Evolutionary conservation across 2,329 filamentous ascomycete species (phyloP), one percentile per base, ranked within the genome.

Genomic region (Eutypa lata): DNA sequence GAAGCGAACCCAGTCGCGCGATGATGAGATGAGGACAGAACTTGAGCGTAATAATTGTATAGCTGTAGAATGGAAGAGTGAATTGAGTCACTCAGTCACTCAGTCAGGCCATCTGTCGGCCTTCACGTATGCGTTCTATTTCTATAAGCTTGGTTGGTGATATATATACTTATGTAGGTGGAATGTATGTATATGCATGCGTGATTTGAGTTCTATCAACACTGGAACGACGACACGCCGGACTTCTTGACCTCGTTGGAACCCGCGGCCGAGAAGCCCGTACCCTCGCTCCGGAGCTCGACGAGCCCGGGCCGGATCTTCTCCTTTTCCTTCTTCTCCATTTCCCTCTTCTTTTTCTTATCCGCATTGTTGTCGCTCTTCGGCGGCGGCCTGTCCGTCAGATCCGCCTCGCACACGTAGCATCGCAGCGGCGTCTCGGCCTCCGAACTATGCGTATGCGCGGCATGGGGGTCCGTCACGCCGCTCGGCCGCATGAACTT

Each of bases 221-320:
- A 93, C 67, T 95, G 90, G 69, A 96, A 96, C n/a, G 0, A 87
- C 87, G n/a, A n/a, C 18, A 95, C 84, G 0, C 89, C 88, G 3
- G 81, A 74, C 68, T 87, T 94, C 71, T 89, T 88, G 16, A 95
- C 91, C 62, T 89, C 56, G 65, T 88, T 96, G 49, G 83, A 82
- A 2, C 94, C 93, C n/a, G 88, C 87, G 4, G 90, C 89, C 4
- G 93, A 92, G 71, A 96, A 97, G 0, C 93, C 93, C 0, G 93
- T 97, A 0, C 93, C 93, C 62, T 97, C 93, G 35, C 87, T 90
- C 60, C 83, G 86, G 47, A 97, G 81, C 65, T 89, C 84, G 3
- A 97, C 86, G 33, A 97, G 67, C 0, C 92, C 92, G 0, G 86
- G 83, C 54, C 78, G 83, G 35, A 88, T 78, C 49, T 76, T 82